phyloP scores from a whole-genome alignment of 2,329 filamentous ascomycete genomes.

The Colletotrichum sp. region DNA sequence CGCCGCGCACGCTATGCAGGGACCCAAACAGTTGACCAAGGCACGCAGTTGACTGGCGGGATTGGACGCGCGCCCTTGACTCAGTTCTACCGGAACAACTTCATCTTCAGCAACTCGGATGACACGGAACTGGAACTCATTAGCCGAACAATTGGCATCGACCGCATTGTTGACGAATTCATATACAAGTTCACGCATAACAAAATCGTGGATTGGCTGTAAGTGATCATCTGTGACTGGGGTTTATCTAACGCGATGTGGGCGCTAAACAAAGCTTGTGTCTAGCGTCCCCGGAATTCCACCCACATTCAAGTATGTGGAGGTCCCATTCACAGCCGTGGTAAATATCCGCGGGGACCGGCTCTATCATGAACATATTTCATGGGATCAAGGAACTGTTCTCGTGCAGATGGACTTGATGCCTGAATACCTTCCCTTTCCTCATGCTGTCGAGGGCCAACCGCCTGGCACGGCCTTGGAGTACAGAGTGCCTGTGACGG shows the following conservation, averaged over 20 bases:
- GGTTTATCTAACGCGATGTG: constrained; percentile 70
- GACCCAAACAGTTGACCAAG: not conserved
- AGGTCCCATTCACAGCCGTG: constrained; percentile 65
- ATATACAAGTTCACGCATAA: constrained; percentile 70
- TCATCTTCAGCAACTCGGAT: constrained; percentile 65
- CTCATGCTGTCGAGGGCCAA: constrained; percentile 26
- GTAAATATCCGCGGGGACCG: constrained; percentile 66
- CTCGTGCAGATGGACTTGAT: constrained; percentile 62
- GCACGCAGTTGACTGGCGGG: constrained; percentile 63
- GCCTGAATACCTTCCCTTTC: constrained; percentile 65
- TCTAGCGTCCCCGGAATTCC: constrained; percentile 58
- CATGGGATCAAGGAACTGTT: constrained; percentile 71
- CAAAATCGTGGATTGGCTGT: constrained; percentile 31
- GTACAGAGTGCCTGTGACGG: constrained; percentile 34
- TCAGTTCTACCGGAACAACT: constrained; percentile 64
- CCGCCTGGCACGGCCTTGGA: constrained; percentile 20
- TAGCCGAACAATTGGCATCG: constrained; percentile 72
- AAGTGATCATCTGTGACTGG: not conserved
- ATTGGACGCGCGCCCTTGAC: constrained; percentile 68
- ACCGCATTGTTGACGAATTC: constrained; percentile 76
- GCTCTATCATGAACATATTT: constrained; percentile 68
- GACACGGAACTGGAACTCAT: constrained; percentile 72
- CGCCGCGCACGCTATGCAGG: not conserved
- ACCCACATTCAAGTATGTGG: constrained; percentile 55
- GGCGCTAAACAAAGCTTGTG: not conserved